Evolutionary conservation across 1,284 basidiomycete genomes (phyloP), one percentile per base, ranked within the genome.

Genomic region (Tremellales sp.): DNA sequence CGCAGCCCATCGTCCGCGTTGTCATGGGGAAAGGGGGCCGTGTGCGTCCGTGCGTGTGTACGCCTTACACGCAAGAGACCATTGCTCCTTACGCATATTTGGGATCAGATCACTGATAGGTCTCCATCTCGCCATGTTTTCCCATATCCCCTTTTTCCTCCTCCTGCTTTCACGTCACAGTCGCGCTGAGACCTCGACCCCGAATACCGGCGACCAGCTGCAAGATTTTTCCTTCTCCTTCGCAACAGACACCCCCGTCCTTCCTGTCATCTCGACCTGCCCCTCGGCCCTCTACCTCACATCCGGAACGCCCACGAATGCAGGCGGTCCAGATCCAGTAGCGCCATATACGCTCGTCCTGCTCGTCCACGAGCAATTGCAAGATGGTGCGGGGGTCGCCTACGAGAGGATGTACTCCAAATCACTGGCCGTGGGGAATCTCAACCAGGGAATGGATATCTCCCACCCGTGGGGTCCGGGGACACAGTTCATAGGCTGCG

Each of bases 151-250:
- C 43, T 26, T 16, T 31, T 32, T 48, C 10, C 18, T 40, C 33
- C 39, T 39, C 1, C 33, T 47, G 21, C 16, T 46, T 40, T 46
- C 36, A 6, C 14, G 14, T 26, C 10, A 28, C 41, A 3, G 18
- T 24, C n/a, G 59, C 50, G 3, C 34, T 8, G 56, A 50, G 18
- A 61, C 61, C 1, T 47, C 61, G 4, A 53, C 38, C 4, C 58
- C 57, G 3, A 63, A 63, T 41, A 61, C 61, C 31, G 61, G 61
- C 33, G 61, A 63, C 32, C 61, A 63, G 42, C 43, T 35, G 12
- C 55, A 60, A 41, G 56, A 45, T 5, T 61, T 60, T 43, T 19
- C 45, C 3, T 64, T 64, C 45, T 35, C 35, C 4, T 60, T 53
- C 37, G 51, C 55, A 0, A 40, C 45, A 9, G 46, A 47, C 9